These are phyloP conservation scores for Phyllachora maydis DNA, from an alignment of 2,329 filamentous ascomycete genomes.

Conservation along the genomic window DNA sequence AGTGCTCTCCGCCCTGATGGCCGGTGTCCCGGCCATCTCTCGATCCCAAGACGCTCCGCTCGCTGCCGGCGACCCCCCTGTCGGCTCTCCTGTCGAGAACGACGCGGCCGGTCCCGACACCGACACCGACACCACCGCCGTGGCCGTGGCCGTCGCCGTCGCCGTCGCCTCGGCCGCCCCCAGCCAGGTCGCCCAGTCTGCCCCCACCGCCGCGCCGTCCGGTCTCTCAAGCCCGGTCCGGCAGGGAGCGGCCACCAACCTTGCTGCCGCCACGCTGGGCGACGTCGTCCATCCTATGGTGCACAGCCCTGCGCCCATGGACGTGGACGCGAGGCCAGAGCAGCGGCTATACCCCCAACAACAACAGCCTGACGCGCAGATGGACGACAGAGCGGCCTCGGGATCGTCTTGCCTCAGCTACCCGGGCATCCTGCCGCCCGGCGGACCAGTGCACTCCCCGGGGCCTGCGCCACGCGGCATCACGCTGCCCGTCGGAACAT, in stretches of 20 bases:
- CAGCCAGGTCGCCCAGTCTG: too few species aligned
- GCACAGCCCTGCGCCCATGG: slow-evolving; percentile 31
- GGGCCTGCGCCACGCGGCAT: slow-evolving; percentile 23
- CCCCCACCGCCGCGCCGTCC: slow-evolving; percentile 13
- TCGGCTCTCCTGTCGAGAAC: too few species aligned
- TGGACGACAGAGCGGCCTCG: slow-evolving; percentile 27
- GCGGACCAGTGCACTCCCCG: slow-evolving; percentile 21
- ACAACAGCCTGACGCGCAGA: slow-evolving; percentile 22
- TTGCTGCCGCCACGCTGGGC: too few species aligned
- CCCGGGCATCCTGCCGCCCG: slow-evolving; percentile 25
- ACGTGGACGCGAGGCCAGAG: slow-evolving; percentile 25
- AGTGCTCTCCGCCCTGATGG: slow-evolving; percentile 30
- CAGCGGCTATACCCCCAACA: slow-evolving; percentile 13
- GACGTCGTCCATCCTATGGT: too few species aligned
- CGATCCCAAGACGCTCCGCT: slow-evolving; percentile 29
- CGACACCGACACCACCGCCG: slow-evolving; percentile 10
- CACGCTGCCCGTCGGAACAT: slow-evolving; percentile 32
- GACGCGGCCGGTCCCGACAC: slow-evolving; percentile 17
- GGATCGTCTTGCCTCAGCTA: slow-evolving; percentile 38
- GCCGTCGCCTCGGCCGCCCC: slow-evolving; percentile 21
- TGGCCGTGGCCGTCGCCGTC: slow-evolving; percentile 12
- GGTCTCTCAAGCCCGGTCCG: slow-evolving; percentile 17
- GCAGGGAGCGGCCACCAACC: too few species aligned
- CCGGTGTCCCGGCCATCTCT: slow-evolving; percentile 29
- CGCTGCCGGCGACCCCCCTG: too few species aligned